Conservation (phyloP, 306 rosid species). For the Fragaria vesca region DNA sequence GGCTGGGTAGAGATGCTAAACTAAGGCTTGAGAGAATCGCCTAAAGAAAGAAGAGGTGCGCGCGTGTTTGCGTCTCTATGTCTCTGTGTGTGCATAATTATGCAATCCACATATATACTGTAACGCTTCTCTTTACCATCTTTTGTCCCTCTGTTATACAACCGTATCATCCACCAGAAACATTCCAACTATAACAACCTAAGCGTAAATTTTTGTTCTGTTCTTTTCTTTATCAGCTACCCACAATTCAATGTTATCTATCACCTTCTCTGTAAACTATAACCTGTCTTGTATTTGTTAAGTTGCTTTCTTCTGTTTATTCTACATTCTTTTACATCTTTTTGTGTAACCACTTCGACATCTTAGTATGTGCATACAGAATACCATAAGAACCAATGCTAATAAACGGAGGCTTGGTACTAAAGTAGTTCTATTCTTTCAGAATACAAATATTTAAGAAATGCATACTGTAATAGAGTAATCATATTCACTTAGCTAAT, state of each 20-base stretch:
- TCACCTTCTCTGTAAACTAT: neutral
- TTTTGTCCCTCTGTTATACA: neutral
- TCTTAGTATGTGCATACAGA: neutral
- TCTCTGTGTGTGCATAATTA: neutral
- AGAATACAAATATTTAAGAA: no score
- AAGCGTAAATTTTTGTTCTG: neutral
- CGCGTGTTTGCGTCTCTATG: neutral
- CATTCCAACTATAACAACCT: neutral
- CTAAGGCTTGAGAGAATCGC: neutral
- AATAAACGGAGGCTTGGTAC: constrained; percentile 2
- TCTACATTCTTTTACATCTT: neutral
- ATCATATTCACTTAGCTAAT: neutral
- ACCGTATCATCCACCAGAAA: neutral
- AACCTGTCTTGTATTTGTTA: neutral
- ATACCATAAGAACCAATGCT: neutral
- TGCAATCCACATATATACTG: neutral
- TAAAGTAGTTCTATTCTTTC: neutral
- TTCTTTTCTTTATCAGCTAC: neutral
- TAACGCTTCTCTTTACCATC: neutral
- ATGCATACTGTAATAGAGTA: neutral
- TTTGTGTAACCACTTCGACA: neutral
- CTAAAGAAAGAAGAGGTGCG: neutral
- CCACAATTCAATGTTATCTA: neutral
- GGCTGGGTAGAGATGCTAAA: neutral
- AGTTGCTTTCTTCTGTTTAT: neutral